Evolutionary conservation across 192 early-diverging fungal species (phyloP).

Genomic region (Diversispora epigaea): DNA sequence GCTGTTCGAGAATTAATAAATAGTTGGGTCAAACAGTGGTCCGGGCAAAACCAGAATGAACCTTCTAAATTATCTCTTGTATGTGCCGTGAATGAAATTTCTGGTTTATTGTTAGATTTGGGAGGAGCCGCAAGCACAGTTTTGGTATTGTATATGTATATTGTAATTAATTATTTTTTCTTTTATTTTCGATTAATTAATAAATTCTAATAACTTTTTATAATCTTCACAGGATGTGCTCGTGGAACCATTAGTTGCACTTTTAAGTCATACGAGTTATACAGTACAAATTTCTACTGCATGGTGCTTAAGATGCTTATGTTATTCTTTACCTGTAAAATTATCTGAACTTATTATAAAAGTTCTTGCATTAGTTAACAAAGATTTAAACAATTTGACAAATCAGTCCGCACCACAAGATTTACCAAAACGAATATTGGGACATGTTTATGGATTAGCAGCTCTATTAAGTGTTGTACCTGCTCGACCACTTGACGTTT

Average conservation of each 20-base stretch:
- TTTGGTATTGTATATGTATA: constrained; percentile 39
- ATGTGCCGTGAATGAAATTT: constrained; percentile 72
- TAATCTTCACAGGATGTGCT: constrained; percentile 51
- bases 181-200: no score
- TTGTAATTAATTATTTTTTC: no score
- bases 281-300: constrained; percentile 73
- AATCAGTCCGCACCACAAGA: constrained; percentile 49
- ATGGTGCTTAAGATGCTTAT: constrained; percentile 70
- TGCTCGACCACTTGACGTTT: constrained; percentile 61
- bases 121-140: constrained; percentile 67
- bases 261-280: constrained; percentile 67
- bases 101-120: constrained; percentile 70
- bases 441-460: constrained; percentile 65
- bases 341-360: constrained; percentile 63
- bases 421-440: constrained; percentile 54
- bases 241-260: constrained; percentile 64
- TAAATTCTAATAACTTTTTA: no score
- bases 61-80: constrained; percentile 63
- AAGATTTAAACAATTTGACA: constrained; percentile 59
- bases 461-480: constrained; percentile 71
- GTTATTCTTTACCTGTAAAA: constrained; percentile 61
- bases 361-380: constrained; percentile 70
- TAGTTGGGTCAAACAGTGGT: constrained; percentile 62
- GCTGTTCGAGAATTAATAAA: constrained; percentile 63
- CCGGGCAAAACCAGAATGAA: constrained; percentile 47